Conservation (phyloP, 768 basidiomycete genomes). For the Boletus tomentosulus region DNA sequence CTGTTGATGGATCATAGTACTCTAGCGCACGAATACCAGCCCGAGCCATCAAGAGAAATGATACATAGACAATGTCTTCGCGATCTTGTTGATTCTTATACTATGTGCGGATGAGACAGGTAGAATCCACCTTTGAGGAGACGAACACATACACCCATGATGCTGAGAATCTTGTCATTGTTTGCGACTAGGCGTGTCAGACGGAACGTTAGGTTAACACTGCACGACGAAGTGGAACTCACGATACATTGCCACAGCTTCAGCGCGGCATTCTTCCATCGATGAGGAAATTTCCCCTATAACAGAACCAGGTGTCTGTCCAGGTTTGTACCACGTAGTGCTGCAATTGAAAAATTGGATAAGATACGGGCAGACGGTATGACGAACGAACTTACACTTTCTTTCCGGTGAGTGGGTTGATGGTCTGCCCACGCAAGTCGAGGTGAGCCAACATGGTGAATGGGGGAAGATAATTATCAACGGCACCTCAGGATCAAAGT, state of each 20-base stretch:
- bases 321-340: conserved; percentile 83
- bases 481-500: conserved; percentile 72
- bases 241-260: conserved; percentile 81
- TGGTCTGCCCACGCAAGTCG: conserved; percentile 44
- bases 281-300: conserved; percentile 87
- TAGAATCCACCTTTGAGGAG: neutral
- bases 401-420: conserved; percentile 78
- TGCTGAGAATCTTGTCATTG: conserved; percentile 70
- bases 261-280: conserved; percentile 91
- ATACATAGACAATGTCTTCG: conserved; percentile 76
- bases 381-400: conserved; percentile 47
- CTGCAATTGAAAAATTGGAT: conserved; percentile 31
- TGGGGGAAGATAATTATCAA: conserved; percentile 1
- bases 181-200: conserved; percentile 49
- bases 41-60: conserved; percentile 84
- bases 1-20: conserved; percentile 73
- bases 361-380: neutral
- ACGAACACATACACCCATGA: conserved; percentile 61
- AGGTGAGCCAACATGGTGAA: conserved; percentile 1
- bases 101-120: conserved; percentile 31
- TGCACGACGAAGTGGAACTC: conserved; percentile 24
- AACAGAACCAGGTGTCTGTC: conserved; percentile 78
- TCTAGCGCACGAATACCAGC: conserved; percentile 76
- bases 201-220: neutral
- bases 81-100: conserved; percentile 64